phyloP scores from a whole-genome alignment of 345 rosid species.

The Hibiscus tridactylites region DNA sequence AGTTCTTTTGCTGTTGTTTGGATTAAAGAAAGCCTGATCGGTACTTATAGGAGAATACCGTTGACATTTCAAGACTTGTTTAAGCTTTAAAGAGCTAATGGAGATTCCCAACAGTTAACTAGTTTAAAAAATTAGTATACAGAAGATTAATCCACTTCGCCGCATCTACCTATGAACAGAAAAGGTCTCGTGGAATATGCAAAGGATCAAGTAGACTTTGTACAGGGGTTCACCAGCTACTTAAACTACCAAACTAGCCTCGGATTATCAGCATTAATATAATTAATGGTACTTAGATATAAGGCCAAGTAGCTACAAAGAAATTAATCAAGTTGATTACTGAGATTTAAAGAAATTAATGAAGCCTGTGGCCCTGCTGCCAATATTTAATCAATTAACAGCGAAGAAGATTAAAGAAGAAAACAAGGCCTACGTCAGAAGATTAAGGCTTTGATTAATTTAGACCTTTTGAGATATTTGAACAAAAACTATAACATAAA shows the following conservation, averaged over 20 bases:
- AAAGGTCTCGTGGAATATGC: constrained; percentile 44
- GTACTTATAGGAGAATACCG: constrained; percentile 33
- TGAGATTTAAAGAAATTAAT: neutral
- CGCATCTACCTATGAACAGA: constrained; percentile 32
- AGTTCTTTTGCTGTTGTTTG: neutral
- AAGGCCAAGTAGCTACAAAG: neutral
- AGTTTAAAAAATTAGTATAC: constrained; percentile 7
- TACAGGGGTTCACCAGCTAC: constrained; percentile 1
- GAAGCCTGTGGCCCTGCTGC: neutral
- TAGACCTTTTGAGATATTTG: no score
- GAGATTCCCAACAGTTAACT: constrained; percentile 39
- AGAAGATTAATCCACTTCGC: constrained; percentile 44
- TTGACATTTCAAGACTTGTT: constrained; percentile 37
- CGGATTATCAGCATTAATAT: neutral
- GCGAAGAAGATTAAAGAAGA: neutral
- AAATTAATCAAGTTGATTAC: neutral
- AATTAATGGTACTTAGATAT: neutral
- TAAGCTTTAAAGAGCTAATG: constrained; percentile 21
- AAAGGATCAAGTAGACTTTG: constrained; percentile 31
- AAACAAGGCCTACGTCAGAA: neutral
- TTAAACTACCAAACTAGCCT: constrained; percentile 7
- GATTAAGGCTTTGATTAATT: no score
- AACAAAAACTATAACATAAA: no score
- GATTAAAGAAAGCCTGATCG: neutral
- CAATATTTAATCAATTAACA: neutral